Evolutionary conservation across 2,329 filamentous ascomycete genomes (phyloP).

Genomic region (Microcyclosporella mali): DNA sequence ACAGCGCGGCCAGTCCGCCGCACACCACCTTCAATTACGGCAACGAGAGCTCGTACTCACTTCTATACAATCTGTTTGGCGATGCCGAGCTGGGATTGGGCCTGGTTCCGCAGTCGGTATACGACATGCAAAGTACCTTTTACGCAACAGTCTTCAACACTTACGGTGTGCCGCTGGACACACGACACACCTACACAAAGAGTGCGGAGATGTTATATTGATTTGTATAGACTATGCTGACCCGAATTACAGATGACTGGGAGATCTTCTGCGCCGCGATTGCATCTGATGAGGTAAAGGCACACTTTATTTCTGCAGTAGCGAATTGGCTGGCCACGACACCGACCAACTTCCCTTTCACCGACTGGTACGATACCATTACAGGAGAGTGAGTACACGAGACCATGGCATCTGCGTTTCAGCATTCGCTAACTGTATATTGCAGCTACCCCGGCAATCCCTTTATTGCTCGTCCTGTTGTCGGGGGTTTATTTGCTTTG

Average conservation of each 20-base stretch:
- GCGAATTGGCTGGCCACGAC: conserved; percentile 47
- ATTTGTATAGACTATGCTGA: background rate
- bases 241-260: conserved; percentile 40
- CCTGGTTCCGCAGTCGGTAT: conserved; percentile 47
- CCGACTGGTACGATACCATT: conserved; percentile 49
- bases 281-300: conserved; percentile 36
- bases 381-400: conserved; percentile 30
- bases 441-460: conserved; percentile 18
- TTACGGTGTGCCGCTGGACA: conserved; percentile 51
- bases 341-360: conserved; percentile 42
- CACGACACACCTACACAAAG: conserved; percentile 38
- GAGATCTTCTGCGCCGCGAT: conserved; percentile 47
- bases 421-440: conserved; percentile 4
- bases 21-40: conserved; percentile 49
- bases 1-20: conserved; percentile 31
- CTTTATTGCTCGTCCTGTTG: conserved; percentile 48
- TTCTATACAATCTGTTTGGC: conserved; percentile 52
- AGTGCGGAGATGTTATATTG: conserved; percentile 5
- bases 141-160: conserved; percentile 45
- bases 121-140: conserved; percentile 49
- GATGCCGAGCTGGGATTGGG: conserved; percentile 43
- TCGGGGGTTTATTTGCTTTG: conserved; percentile 48
- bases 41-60: conserved; percentile 27
- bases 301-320: conserved; percentile 44
- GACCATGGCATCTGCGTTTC: background rate